Evolutionary conservation across 2,329 filamentous ascomycete genomes (phyloP), one percentile per base, ranked within the genome.

Genomic region (Chaetomium globosum): DNA sequence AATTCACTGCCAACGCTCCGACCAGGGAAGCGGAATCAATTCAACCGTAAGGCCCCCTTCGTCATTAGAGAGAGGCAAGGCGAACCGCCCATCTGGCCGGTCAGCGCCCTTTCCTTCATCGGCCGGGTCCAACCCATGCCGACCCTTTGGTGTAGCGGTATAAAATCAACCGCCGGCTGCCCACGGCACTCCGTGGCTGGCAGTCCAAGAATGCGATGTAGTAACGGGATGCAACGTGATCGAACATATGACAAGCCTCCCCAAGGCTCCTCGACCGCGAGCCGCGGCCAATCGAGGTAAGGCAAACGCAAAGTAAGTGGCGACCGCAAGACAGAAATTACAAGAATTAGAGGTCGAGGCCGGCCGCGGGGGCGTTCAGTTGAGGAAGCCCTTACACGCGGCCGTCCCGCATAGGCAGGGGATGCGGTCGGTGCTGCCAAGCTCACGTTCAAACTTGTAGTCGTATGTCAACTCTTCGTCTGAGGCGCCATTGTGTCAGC

Each of bases 401-500:
- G 93, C 88, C 52, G 94, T 97, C 66, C 95, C 95, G 78, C 95
- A 99, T 59, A 99, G 88, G 82, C 95, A 99, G 59, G 95, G 95
- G 73, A 99, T 97, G 69, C 95, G 92, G 78, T 99, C 95, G 69
- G 93, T 87, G 72, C 92, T 96, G 74, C 93, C 93, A 74, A 96
- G 92, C 79, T 99, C 95, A 73, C 95, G 91, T 81, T 99, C 95
- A 77, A 99, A 99, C 79, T 99, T 99, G 85, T 99, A 99, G 82
- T 99, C 95, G 81, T 99, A 99, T 2, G 95, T 99, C 77, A 99
- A 88, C 82, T 99, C 95, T 80, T 99, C 95, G 77, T 97, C 95
- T 99, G 75, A 67, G 61, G 59, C 19, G 28, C 28, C 55, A 36
- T 60, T 53, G 69, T 69, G 72, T 72, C 58, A 71, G 71, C 49